Evolutionary conservation across 495 filamentous ascomycete species (phyloP), one percentile per base, ranked within the genome.

Genomic region (Tetracladium marchalianum): DNA sequence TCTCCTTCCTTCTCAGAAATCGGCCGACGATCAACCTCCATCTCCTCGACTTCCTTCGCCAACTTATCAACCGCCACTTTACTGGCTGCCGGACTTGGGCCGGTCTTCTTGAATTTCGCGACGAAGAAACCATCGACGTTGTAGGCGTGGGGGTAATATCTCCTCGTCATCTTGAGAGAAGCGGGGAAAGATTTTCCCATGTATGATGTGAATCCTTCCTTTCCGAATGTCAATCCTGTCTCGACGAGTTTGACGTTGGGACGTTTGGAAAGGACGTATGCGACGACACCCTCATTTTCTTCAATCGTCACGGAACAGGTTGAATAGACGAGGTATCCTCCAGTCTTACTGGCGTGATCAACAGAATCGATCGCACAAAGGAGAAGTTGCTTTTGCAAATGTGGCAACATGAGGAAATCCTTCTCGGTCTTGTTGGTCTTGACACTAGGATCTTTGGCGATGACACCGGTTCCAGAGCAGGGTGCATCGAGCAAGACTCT

Each of bases 51-150:
- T 4, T 58, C 56, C 27, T 56, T 53, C 15, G 55, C 55, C 5
- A 39, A 47, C 10, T 45, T 46, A 17, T 51, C 41, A 33, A 34
- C 43, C 17, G 37, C 32, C n/a, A 15, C 18, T 27, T 27, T 19
- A 22, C 35, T 41, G 10, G 16, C 44, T 48, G 76, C 71, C 0
- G 83, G 78, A 11, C 81, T 85, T 0, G 84, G 84, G 11, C 77
- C 92, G 24, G 75, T 77, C 77, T 98, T 98, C 68, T 93, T 90
- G 60, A 98, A 81, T 66, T 97, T 98, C 58, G 86, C 84, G 46
- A 97, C 92, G 62, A 93, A 98, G 80, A 98, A 98, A 44, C 92
- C 92, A 54, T 98, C 92, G 19, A 98, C 85, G 68, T 98, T 98
- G 70, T 90, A 90, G 36, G 85, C 73, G 55, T 97, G 90, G 0